A percentile compares a stretch with the other conserved stretches of the same genome.
Conservation (phyloP, 1,139 yeast genomes). For the Arxiozyma heterogenica region DNA sequence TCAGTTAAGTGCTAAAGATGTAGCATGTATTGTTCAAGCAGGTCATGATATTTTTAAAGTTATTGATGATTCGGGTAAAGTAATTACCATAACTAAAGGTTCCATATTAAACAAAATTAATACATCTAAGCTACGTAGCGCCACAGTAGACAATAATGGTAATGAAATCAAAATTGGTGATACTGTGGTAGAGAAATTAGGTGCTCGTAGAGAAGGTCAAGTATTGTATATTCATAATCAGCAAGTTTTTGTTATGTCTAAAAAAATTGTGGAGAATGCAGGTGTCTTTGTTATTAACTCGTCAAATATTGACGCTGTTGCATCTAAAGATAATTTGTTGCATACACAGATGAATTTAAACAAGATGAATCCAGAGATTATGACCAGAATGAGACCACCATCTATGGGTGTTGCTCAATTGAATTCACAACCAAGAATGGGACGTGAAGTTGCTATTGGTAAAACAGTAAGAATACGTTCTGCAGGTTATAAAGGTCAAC, state of each 20-base stretch:
- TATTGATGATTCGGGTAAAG: slow-evolving; percentile 76
- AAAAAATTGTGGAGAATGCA: slow-evolving; percentile 70
- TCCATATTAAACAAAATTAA: slow-evolving; percentile 70
- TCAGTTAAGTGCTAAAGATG: slow-evolving; percentile 74
- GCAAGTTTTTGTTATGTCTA: slow-evolving; percentile 68
- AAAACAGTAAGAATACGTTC: slow-evolving; percentile 77
- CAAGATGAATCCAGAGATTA: slow-evolving; percentile 72
- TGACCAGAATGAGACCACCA: slow-evolving; percentile 41
- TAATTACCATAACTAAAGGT: slow-evolving; percentile 61
- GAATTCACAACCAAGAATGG: slow-evolving; percentile 36
- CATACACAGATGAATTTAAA: slow-evolving; percentile 43
- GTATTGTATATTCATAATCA: slow-evolving; percentile 81
- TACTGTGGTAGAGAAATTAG: slow-evolving; percentile 71
- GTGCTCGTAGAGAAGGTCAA: slow-evolving; percentile 80
- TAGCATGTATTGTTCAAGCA: slow-evolving; percentile 83
- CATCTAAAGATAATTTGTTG: slow-evolving; percentile 52
- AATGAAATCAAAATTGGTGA: slow-evolving; percentile 82
- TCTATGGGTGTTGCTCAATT: slow-evolving; percentile 38
- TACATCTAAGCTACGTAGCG: slow-evolving; percentile 56
- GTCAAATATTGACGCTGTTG: slow-evolving; percentile 68
- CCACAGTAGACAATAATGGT: slow-evolving; percentile 83
- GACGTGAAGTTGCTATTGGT: slow-evolving; percentile 71
- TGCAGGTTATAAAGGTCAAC: slow-evolving; percentile 89
- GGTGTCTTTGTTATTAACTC: slow-evolving; percentile 84
- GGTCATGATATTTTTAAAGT: slow-evolving; percentile 80